phyloP scores from a whole-genome alignment of 345 rosid genomes.

The Microthlaspi erraticum region DNA sequence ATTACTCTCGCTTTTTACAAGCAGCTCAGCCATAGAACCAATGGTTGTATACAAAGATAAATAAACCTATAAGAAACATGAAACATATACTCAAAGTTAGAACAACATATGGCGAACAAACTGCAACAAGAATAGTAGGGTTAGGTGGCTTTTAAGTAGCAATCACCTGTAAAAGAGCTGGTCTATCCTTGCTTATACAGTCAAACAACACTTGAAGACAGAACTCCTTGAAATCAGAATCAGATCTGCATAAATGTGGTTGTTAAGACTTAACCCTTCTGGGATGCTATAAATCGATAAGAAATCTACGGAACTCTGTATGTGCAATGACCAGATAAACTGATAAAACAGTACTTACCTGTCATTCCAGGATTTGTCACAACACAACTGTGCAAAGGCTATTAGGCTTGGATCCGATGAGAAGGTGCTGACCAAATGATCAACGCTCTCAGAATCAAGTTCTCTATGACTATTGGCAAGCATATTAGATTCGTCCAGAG shows the following conservation, averaged over 20 bases:
- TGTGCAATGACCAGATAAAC: background rate
- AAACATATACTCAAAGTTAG: slow-evolving; percentile 1
- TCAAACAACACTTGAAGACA: slow-evolving; percentile 94
- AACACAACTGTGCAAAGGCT: slow-evolving; percentile 87
- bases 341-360: slow-evolving; percentile 50
- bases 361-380: slow-evolving; percentile 86
- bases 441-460: slow-evolving; percentile 64
- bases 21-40: slow-evolving; percentile 73
- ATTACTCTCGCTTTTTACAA: slow-evolving; percentile 47
- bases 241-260: slow-evolving; percentile 63
- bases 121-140: slow-evolving; percentile 2
- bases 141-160: slow-evolving; percentile 20
- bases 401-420: slow-evolving; percentile 97
- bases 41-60: slow-evolving; percentile 77
- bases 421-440: slow-evolving; percentile 93
- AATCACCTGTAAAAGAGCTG: slow-evolving; percentile 89
- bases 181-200: slow-evolving; percentile 97
- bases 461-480: slow-evolving; percentile 48
- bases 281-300: slow-evolving; percentile 1
- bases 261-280: slow-evolving; percentile 1
- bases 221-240: slow-evolving; percentile 88
- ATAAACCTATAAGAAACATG: slow-evolving; percentile 65
- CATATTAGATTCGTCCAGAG: slow-evolving; percentile 48
- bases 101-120: slow-evolving; percentile 20
- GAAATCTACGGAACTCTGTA: slow-evolving; percentile 12